phyloP scores from a whole-genome alignment of 192 early-diverging fungal species.

The Coemansia sp. region DNA sequence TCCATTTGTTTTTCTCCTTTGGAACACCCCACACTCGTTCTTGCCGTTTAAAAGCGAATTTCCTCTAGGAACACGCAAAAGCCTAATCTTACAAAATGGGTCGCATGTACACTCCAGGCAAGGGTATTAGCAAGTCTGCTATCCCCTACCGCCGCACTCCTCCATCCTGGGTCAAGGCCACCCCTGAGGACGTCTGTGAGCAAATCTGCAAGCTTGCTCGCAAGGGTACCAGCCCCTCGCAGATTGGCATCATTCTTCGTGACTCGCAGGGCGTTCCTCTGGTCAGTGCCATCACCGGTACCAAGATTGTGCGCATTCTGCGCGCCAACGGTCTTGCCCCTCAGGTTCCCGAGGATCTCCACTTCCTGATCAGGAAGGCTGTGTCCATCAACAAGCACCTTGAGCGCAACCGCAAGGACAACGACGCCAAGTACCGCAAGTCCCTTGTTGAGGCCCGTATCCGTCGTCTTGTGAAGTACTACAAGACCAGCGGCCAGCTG shows the following conservation, averaged over 20 bases:
- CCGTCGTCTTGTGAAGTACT: conserved; percentile 98
- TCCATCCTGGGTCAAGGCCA: conserved; percentile 97
- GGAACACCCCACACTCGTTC: neutral
- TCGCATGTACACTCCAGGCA: conserved; percentile 97
- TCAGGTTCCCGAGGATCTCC: conserved; percentile 97
- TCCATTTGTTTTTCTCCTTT: neutral
- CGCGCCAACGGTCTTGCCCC: conserved; percentile 95
- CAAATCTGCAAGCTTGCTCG: conserved; percentile 99
- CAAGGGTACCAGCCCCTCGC: conserved; percentile 98
- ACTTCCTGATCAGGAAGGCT: conserved; percentile 99
- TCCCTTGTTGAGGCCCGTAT: conserved; percentile 98
- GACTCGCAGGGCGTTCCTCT: conserved; percentile 98
- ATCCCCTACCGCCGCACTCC: conserved; percentile 90
- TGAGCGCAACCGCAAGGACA: conserved; percentile 99
- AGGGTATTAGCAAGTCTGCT: conserved; percentile 80
- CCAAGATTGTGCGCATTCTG: conserved; percentile 99
- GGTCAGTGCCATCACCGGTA: conserved; percentile 96
- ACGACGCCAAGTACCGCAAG: conserved; percentile 97
- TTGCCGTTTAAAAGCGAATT: conserved; percentile 18
- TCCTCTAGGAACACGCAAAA: conserved; percentile 10
- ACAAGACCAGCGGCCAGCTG: conserved; percentile 95
- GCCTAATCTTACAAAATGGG: conserved; percentile 65
- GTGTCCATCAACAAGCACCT: conserved; percentile 98
- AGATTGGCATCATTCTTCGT: conserved; percentile 97
- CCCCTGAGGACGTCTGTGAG: conserved; percentile 95